Evolutionary conservation across 2,329 filamentous ascomycete species (phyloP), one percentile per base, ranked within the genome.

Genomic region (Aspergillus novoparasiticus): DNA sequence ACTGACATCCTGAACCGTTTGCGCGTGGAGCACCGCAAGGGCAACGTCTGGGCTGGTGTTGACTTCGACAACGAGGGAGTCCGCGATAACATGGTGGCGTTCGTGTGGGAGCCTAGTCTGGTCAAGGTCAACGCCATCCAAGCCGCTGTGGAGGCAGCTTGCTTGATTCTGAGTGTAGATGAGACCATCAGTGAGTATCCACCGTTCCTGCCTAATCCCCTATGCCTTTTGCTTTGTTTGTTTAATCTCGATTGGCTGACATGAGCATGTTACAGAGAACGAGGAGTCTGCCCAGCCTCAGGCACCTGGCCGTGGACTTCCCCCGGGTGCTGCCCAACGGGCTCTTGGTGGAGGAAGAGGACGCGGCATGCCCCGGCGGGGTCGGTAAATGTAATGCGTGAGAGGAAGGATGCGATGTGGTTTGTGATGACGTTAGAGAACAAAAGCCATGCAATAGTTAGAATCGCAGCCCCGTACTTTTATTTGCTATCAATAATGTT

Each of bases 51-150:
- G 95, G 93, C 94, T 5, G 95, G 95, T 76, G 94, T 99, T 32
- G 95, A 99, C 82, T 98, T 99, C 76, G 84, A 89, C 69, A 88
- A 93, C 73, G 95, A 99, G 82, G 94, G 94, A 66, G 91, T 97
- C 67, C 85, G 92, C 63, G 91, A 99, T 82, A 98, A 98, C 85
- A 90, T 98, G 86, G 90, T 92, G 77, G 89, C 87, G 61, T 99
- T 98, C 78, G 95, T 99, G 48, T 99, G 95, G 95, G 95, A 99
- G 82, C 95, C 95, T 6, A 91, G 92, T 55, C 84, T 98, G 68
- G 92, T 99, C 76, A 99, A 99, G 88, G 86, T 96, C 79, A 99
- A 99, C 79, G 95, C 95, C 70, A 90, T 99, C 68, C 93, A 97
- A 83, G 94, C 95, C 23, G 95, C 95, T 58, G 94, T 94, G 36